Percentiles rank a stretch among this genome's conserved stretches.
These are phyloP conservation scores for Dictyostelium firmibasis DNA, from an alignment of 78 protist species.

Conservation along the genomic window DNA sequence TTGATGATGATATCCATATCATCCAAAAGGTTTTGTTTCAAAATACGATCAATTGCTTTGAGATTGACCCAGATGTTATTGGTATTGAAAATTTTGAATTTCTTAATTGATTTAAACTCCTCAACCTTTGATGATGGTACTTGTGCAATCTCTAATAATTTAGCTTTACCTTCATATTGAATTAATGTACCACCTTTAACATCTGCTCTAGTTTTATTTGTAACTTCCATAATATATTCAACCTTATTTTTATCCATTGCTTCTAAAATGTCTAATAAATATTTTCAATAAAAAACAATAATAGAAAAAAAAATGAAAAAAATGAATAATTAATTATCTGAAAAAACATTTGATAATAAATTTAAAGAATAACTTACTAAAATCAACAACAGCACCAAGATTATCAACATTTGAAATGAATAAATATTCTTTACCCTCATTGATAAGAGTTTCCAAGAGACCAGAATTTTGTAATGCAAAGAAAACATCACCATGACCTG, in stretches of 20 bases:
- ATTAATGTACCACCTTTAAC: constrained; percentile 98
- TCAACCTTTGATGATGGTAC: constrained; percentile 89
- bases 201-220: constrained; percentile 97
- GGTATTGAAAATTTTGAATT: constrained; percentile 98
- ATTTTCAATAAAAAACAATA: not conserved
- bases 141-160: constrained; percentile 96
- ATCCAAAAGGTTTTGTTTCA: constrained; percentile 62
- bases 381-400: constrained; percentile 98
- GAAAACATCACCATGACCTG: constrained; percentile 98
- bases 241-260: constrained; percentile 59
- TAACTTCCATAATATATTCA: constrained; percentile 93
- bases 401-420: constrained; percentile 99
- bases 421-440: constrained; percentile 90
- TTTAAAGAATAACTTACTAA: not conserved
- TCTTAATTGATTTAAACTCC: constrained; percentile 95
- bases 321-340: not conserved
- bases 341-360: not conserved
- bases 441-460: constrained; percentile 79
- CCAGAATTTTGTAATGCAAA: constrained; percentile 82
- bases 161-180: constrained; percentile 80
- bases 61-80: constrained; percentile 97
- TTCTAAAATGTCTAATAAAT: constrained; percentile 50
- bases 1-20: constrained; percentile 94
- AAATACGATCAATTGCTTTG: constrained; percentile 82
- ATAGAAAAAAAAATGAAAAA: not conserved